Conservation (phyloP, 768 basidiomycete species). For the Lyophyllum atratum region DNA sequence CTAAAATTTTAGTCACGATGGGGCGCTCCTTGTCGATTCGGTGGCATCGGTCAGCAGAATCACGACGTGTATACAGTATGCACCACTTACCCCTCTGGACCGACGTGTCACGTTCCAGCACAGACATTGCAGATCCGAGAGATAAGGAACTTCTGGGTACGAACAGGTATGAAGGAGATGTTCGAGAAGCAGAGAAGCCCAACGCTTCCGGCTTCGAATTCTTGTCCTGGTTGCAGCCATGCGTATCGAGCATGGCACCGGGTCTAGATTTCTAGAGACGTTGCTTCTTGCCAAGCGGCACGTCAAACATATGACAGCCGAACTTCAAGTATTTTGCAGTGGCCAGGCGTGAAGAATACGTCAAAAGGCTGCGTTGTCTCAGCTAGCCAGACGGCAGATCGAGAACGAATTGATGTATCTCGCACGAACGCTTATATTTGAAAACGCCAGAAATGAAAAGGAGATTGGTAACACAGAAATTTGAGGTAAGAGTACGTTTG, state of each 20-base stretch:
- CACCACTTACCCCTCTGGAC: too few species aligned
- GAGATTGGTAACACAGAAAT: not conserved
- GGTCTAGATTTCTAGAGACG: not conserved
- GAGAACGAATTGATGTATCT: not conserved
- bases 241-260: not conserved
- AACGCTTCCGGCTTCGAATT: not conserved
- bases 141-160: not conserved
- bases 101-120: not conserved
- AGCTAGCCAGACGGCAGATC: not conserved
- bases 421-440: not conserved
- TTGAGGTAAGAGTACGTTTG: slow-evolving; percentile 3
- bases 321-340: not conserved
- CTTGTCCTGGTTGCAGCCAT: not conserved
- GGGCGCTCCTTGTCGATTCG: too few species aligned
- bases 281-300: not conserved
- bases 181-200: not conserved
- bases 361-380: not conserved
- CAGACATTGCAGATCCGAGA: not conserved
- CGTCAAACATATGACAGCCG: not conserved
- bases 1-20: too few species aligned
- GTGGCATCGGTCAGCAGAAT: too few species aligned
- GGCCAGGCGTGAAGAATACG: not conserved
- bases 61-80: too few species aligned
- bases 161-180: not conserved
- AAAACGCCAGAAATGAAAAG: not conserved